Percentiles rank a stretch among this genome's conserved stretches.
Conservation (phyloP, 2,329 filamentous ascomycete species). For the Cladophialophora immunda region DNA sequence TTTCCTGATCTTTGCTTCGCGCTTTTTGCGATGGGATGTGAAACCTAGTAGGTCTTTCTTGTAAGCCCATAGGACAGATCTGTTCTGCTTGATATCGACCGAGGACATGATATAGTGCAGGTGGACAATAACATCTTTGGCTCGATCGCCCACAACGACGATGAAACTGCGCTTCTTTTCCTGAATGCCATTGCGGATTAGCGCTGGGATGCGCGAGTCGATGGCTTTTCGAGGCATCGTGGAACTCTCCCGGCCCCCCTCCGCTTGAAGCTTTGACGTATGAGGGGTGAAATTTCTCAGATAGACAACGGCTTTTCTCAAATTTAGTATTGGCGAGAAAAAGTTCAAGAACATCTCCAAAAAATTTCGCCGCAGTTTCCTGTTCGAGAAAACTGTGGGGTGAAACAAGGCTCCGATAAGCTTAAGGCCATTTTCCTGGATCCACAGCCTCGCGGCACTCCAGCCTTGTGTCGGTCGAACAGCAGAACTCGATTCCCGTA, state of each 20-base stretch:
- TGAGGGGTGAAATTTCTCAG: background rate
- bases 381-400: slow-evolving; percentile 1
- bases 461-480: slow-evolving; percentile 3
- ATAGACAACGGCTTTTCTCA: background rate
- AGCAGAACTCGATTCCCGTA: background rate
- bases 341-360: slow-evolving; percentile 23
- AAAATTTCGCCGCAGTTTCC: slow-evolving; percentile 36
- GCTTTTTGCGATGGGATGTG: slow-evolving; percentile 96
- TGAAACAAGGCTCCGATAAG: background rate
- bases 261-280: slow-evolving; percentile 20
- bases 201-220: slow-evolving; percentile 87
- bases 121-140: slow-evolving; percentile 97
- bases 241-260: slow-evolving; percentile 30
- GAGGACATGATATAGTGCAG: slow-evolving; percentile 92
- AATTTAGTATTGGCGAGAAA: slow-evolving; percentile 10
- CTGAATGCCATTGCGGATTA: slow-evolving; percentile 88
- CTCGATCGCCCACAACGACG: slow-evolving; percentile 90
- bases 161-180: slow-evolving; percentile 99
- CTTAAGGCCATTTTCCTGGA: background rate
- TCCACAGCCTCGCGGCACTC: background rate
- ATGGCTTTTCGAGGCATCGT: slow-evolving; percentile 63
- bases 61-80: slow-evolving; percentile 97
- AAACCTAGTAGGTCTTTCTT: slow-evolving; percentile 97
- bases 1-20: slow-evolving; percentile 97
- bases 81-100: slow-evolving; percentile 91